phyloP scores from a whole-genome alignment of 768 basidiomycete genomes.

The Gautieria morchelliformis region DNA sequence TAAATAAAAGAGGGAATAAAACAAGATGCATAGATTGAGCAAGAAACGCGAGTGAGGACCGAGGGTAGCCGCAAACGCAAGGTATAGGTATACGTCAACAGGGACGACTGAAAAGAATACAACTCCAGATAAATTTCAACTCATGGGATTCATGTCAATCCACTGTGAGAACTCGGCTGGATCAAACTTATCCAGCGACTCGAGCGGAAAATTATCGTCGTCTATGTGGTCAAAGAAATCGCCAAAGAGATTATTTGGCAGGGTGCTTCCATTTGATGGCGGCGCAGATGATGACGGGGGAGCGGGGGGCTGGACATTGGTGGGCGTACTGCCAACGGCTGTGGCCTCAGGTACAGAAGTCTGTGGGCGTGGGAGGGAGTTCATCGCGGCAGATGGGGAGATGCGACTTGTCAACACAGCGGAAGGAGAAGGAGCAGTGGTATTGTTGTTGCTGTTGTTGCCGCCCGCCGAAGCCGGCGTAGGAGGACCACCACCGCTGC shows the following conservation, averaged over 20 bases:
- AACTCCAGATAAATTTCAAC: background rate
- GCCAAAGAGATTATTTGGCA: background rate
- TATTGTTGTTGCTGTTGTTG: conserved; percentile 11
- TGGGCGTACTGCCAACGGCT: background rate
- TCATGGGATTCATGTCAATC: conserved; percentile 8
- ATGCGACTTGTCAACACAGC: conserved; percentile 20
- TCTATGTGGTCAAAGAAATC: conserved; percentile 6
- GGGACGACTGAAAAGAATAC: background rate
- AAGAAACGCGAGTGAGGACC: background rate
- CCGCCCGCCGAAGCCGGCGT: conserved; percentile 23
- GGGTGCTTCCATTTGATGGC: background rate
- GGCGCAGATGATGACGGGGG: conserved; percentile 1
- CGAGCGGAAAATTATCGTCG: conserved; percentile 3
- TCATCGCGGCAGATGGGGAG: conserved; percentile 4
- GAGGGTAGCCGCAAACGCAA: background rate
- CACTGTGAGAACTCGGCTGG: conserved; percentile 5
- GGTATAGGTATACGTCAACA: conserved; percentile 1
- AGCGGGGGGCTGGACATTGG: background rate
- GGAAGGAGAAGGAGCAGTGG: conserved; percentile 30
- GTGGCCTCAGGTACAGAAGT: background rate
- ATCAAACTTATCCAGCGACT: conserved; percentile 1
- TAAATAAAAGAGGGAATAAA: conserved; percentile 3
- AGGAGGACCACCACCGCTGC: conserved; percentile 24
- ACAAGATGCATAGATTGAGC: background rate
- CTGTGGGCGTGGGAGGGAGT: conserved; percentile 4